Evolutionary conservation across 805 yeast genomes (phyloP).

Genomic region (Candida coleopterorum): DNA sequence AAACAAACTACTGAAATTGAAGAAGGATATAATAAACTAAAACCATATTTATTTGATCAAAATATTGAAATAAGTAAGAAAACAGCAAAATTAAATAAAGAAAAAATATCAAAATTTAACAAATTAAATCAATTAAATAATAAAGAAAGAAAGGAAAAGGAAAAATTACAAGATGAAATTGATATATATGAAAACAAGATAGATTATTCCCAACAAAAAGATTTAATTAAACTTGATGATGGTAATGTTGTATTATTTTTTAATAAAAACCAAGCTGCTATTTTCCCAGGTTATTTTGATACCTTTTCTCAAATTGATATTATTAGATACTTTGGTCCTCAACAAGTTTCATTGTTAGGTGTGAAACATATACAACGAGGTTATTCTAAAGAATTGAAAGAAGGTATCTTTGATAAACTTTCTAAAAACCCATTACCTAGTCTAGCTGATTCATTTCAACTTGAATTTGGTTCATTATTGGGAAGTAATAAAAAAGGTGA

Average conservation of each 20-base stretch:
- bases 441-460: slow-evolving; percentile 26
- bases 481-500: slow-evolving; percentile 10
- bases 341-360: slow-evolving; percentile 37
- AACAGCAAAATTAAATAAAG: slow-evolving; percentile 10
- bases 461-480: slow-evolving; percentile 18
- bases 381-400: slow-evolving; percentile 30
- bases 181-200: slow-evolving; percentile 7
- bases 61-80: slow-evolving; percentile 4
- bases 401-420: slow-evolving; percentile 26
- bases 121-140: slow-evolving; percentile 5
- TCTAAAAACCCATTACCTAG: slow-evolving; percentile 29
- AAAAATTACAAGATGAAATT: slow-evolving; percentile 10
- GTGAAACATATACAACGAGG: slow-evolving; percentile 52
- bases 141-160: slow-evolving; percentile 8
- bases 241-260: slow-evolving; percentile 37
- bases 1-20: slow-evolving; percentile 57
- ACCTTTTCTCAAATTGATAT: slow-evolving; percentile 32
- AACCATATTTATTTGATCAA: slow-evolving; percentile 27
- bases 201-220: slow-evolving; percentile 21
- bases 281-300: slow-evolving; percentile 42
- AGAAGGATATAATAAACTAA: slow-evolving; percentile 38
- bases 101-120: slow-evolving; percentile 15
- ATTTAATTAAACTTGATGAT: slow-evolving; percentile 25
- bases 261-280: slow-evolving; percentile 41
- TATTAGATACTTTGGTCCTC: slow-evolving; percentile 31